Evolutionary conservation across 1,284 basidiomycete species (phyloP).

Genomic region (Austropuccinia psidii): DNA sequence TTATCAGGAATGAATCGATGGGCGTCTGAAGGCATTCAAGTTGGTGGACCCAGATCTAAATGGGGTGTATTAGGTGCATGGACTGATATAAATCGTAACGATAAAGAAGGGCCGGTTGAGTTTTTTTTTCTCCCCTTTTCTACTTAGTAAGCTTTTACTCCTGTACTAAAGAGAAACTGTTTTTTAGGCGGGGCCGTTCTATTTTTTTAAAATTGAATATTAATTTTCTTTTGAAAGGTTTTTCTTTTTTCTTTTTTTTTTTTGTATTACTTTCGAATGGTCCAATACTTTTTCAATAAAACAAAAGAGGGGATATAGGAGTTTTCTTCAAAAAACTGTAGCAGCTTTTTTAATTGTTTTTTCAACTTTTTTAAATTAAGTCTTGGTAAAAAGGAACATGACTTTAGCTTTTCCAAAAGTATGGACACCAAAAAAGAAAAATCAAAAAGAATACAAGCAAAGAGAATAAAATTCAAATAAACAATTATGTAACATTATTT

Average conservation of each 20-base stretch:
- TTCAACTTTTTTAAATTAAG: too few relatives aligned
- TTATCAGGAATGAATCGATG: background rate
- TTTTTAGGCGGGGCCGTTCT: constrained; percentile 31
- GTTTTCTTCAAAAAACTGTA: too few relatives aligned
- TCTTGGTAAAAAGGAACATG: too few relatives aligned
- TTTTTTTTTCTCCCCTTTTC: background rate
- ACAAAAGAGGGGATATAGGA: too few relatives aligned
- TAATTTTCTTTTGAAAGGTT: background rate
- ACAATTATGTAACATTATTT: too few relatives aligned
- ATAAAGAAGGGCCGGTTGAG: constrained; percentile 9
- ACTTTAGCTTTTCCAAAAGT: too few relatives aligned
- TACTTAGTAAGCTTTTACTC: background rate
- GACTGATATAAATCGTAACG: constrained; percentile 13
- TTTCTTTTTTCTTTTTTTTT: background rate
- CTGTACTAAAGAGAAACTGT: background rate
- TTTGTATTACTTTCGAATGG: too few relatives aligned
- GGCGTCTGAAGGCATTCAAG: constrained; percentile 31
- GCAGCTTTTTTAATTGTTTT: too few relatives aligned
- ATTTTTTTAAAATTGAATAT: constrained; percentile 27
- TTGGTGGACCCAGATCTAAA: constrained; percentile 15
- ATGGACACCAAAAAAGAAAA: too few relatives aligned
- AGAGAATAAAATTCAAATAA: too few relatives aligned
- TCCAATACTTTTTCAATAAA: too few relatives aligned
- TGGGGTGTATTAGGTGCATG: constrained; percentile 30
- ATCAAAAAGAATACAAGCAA: too few relatives aligned